Conservation (phyloP, 2,329 filamentous ascomycete genomes). For the Phialophora expanda region DNA sequence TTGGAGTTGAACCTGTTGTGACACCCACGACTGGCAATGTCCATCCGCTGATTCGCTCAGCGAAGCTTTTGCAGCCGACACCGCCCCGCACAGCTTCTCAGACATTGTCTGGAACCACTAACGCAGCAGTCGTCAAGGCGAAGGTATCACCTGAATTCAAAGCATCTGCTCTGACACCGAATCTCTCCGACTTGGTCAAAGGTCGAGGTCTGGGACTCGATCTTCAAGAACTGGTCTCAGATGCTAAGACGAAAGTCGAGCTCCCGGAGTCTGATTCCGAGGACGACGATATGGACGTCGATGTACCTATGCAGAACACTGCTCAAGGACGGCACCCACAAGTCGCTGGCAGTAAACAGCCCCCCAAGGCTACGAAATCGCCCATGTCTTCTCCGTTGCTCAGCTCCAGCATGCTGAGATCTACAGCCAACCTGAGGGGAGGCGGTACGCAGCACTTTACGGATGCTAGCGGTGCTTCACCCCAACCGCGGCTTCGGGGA, state of each 20-base stretch:
- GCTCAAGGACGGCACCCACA: slow-evolving; percentile 35
- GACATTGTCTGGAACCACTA: neutral
- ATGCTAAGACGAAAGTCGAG: slow-evolving; percentile 54
- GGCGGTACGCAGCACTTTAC: slow-evolving; percentile 20
- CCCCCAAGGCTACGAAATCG: slow-evolving; percentile 63
- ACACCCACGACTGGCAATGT: slow-evolving; percentile 57
- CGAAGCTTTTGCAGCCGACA: slow-evolving; percentile 52
- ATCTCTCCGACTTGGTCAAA: slow-evolving; percentile 70
- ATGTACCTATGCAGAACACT: slow-evolving; percentile 37
- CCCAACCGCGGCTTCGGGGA: slow-evolving; percentile 26
- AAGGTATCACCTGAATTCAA: slow-evolving; percentile 36
- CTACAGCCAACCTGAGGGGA: slow-evolving; percentile 14
- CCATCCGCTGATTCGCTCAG: slow-evolving; percentile 65
- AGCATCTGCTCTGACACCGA: slow-evolving; percentile 58
- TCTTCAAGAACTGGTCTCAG: slow-evolving; percentile 63
- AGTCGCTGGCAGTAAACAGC: slow-evolving; percentile 53
- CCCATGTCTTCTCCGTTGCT: slow-evolving; percentile 57
- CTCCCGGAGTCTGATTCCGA: slow-evolving; percentile 49
- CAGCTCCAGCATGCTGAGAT: slow-evolving; percentile 31
- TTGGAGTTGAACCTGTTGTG: slow-evolving; percentile 45
- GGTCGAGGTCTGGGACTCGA: slow-evolving; percentile 66
- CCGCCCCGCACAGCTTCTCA: slow-evolving; percentile 22
- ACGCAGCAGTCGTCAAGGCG: neutral
- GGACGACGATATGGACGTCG: slow-evolving; percentile 44
- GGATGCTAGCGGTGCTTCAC: slow-evolving; percentile 13